Base-by-base conservation (phyloP, 208 protist species). In the Leishmania arabica region DNA sequence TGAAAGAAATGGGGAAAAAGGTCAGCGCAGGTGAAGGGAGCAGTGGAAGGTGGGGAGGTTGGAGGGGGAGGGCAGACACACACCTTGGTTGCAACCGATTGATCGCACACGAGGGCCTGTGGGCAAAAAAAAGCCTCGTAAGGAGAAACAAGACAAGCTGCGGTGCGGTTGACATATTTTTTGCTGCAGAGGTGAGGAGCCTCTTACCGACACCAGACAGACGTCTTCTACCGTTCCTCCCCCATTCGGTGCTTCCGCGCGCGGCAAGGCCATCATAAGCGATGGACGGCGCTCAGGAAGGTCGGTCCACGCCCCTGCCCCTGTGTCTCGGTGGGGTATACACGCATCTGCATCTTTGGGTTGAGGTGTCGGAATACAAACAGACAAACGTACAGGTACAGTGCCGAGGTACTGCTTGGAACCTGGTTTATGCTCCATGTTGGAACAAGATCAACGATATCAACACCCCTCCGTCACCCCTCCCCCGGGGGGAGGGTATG, bases 11-110 rank as follows among this genome's bases (percentile, higher is more conserved):
- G n/a, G 34, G 49, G 40, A 62, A 45, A 68, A 31, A 34, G 34
- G 49, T 21, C 34, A 62, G 72, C 27, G 72, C 51, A 62, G 72
- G 72, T 34, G 49, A 42, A 62, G 34, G 72, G 72, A n/a, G 42
- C 6, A 60, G 34, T 34, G 73, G 53, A 58, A 27, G 53, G n/a
- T 27, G 73, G 17, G 7, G 47, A 54, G 5, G 72, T 27, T n/a
- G 65, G 65, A 1, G 37, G 37, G 37, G 37, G 19, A 34, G 13
- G 64, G 34, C 64, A 68, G 34, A 9, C 31, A 24, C 64, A 17
- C 34, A 19, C 34, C 2, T 21, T 68, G 13, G 17, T 15, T 68
- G 34, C 42, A 24, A 40, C 31, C 34, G 15, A 21, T 68, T 17
- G 34, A 68, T 42, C 64, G 64, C 64, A 13, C 31, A 68, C 64